These are phyloP conservation scores for Candida krabiensis DNA, from an alignment of 805 yeast genomes.

Conservation along the genomic window DNA sequence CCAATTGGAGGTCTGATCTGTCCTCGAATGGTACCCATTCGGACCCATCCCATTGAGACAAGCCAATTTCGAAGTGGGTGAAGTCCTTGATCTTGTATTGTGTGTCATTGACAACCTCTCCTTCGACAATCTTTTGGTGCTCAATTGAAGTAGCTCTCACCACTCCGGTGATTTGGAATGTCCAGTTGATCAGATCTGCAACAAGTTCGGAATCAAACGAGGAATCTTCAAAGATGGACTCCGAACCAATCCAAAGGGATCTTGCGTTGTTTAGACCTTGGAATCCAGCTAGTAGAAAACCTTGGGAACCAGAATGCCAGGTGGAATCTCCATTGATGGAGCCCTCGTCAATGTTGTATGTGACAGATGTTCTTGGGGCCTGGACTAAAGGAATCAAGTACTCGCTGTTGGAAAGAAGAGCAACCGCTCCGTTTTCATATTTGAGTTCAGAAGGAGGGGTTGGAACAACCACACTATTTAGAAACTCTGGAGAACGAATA, in stretches of 20 bases:
- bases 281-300: constrained; percentile 69
- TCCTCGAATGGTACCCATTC: constrained; percentile 66
- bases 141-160: constrained; percentile 53
- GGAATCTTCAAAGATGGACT: constrained; percentile 47
- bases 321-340: constrained; percentile 38
- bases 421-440: constrained; percentile 55
- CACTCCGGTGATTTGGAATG: constrained; percentile 66
- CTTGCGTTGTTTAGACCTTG: constrained; percentile 83
- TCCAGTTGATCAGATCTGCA: constrained; percentile 63
- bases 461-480: constrained; percentile 30
- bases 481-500: constrained; percentile 27
- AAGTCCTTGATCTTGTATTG: constrained; percentile 76
- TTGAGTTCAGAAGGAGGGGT: constrained; percentile 6
- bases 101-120: constrained; percentile 31
- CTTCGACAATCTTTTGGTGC: constrained; percentile 50
- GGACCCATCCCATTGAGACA: constrained; percentile 46
- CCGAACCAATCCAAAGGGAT: constrained; percentile 77
- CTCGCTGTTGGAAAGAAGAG: constrained; percentile 68
- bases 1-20: constrained; percentile 70
- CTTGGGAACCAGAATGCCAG: constrained; percentile 85
- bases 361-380: constrained; percentile 65
- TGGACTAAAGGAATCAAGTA: constrained; percentile 66
- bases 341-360: constrained; percentile 47
- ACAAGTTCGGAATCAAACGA: constrained; percentile 38
- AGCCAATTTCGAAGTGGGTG: constrained; percentile 53